A percentile compares a stretch with the other conserved stretches of the same genome.
Evolutionary conservation across 2,329 filamentous ascomycete genomes (phyloP).

Genomic region (Beauveria pseudobassiana): DNA sequence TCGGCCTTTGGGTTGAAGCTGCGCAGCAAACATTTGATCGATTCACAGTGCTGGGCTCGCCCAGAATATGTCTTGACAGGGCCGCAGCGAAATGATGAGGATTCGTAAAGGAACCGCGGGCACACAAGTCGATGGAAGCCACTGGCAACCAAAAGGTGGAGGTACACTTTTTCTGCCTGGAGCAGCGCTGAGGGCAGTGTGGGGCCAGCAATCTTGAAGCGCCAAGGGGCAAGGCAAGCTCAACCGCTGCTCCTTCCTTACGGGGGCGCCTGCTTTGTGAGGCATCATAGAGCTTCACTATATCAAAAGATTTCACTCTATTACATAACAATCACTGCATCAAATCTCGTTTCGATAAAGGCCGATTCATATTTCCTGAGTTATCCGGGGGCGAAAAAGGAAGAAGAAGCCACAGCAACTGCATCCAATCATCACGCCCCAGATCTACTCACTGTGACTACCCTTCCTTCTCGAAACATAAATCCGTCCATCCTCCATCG

Average conservation of each 20-base stretch:
- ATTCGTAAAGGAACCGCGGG: background rate
- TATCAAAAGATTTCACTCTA: background rate
- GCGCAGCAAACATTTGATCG: constrained; percentile 79
- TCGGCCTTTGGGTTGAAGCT: constrained; percentile 98
- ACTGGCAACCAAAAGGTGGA: constrained; percentile 14
- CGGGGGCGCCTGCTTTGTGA: background rate
- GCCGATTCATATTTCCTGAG: constrained; percentile 18
- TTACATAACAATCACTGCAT: background rate
- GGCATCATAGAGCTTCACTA: background rate
- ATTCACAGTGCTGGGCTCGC: constrained; percentile 6
- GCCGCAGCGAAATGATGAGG: constrained; percentile 9
- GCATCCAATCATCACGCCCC: background rate
- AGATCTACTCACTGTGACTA: background rate
- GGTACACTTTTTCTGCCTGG: constrained; percentile 16
- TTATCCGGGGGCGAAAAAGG: constrained; percentile 10
- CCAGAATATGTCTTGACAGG: background rate
- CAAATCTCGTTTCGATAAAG: constrained; percentile 10
- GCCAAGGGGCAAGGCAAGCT: constrained; percentile 4
- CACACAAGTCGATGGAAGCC: constrained; percentile 10
- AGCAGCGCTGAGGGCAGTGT: constrained; percentile 13
- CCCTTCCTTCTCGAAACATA: constrained; percentile 11
- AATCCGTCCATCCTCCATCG: constrained; percentile 16
- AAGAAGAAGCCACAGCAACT: background rate
- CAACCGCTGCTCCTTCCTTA: background rate
- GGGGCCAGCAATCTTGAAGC: constrained; percentile 7